These are phyloP conservation scores for Hypoxylon subgilvum DNA, from an alignment of 495 filamentous ascomycete species.

Conservation along the genomic window DNA sequence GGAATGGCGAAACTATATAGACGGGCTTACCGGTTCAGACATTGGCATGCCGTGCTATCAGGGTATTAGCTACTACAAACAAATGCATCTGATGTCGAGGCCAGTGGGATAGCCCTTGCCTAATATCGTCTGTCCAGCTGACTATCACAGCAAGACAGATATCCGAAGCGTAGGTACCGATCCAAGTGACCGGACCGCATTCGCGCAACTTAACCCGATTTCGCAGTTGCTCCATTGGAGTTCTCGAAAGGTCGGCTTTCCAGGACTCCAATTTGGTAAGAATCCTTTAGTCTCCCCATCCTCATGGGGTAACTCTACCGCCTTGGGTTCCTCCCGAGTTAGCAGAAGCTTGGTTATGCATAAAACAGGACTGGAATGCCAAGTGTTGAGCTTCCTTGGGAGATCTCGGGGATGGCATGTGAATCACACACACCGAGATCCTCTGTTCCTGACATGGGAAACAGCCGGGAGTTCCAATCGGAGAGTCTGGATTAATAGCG, in stretches of 20 bases:
- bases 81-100: neutral
- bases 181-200: constrained; percentile 2
- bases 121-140: constrained; percentile 12
- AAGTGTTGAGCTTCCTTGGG: constrained; percentile 7
- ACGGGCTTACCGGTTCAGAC: no score
- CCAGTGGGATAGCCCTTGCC: neutral
- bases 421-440: constrained; percentile 17
- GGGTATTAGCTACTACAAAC: constrained; percentile 3
- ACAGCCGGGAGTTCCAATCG: no score
- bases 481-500: no score
- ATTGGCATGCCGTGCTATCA: neutral
- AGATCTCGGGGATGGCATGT: constrained; percentile 11
- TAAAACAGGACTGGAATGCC: constrained; percentile 22
- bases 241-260: constrained; percentile 9
- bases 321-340: constrained; percentile 14
- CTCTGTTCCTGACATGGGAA: constrained; percentile 19
- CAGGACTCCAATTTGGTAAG: constrained; percentile 11
- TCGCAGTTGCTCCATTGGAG: constrained; percentile 14
- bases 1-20: constrained; percentile 21
- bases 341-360: constrained; percentile 17
- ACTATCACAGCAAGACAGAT: neutral
- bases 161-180: neutral
- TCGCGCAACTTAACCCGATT: constrained; percentile 15
- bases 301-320: constrained; percentile 19
- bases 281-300: constrained; percentile 11